Base-by-base conservation (phyloP, 2,329 filamentous ascomycete genomes). In the Cladosporium sp. region DNA sequence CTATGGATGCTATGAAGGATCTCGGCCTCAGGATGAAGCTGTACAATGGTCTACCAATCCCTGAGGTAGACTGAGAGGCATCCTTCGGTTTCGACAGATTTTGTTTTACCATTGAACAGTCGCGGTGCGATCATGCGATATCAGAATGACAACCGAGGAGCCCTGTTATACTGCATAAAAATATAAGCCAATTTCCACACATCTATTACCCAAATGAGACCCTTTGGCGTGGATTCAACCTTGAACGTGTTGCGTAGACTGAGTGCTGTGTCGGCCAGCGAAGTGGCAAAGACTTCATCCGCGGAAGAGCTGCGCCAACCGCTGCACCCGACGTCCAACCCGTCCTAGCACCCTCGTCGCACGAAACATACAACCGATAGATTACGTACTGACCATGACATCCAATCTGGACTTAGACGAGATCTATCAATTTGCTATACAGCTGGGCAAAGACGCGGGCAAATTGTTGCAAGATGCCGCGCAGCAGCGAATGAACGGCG, bases 21-120 rank as follows among this genome's bases (percentile, higher is more conserved):
- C 71, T 90, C 61, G 89, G 89, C 0, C 75, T 82, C 63, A 85
- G 81, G 66, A 84, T 92, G 74, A 89, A 86, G 78, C 79, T 94
- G 60, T 82, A 90, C 50, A 84, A 92, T 68, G 89, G 90, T 59
- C 72, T 93, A 66, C 89, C 89, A 1, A 84, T 93, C 37, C 89
- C 89, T 3, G 88, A 92, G 66, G 74, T 85, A 40, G 82, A 85
- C 70, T 85, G 55, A 50, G 30, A 20, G 9, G 30, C 9, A 34
- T 8, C 9, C 8, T 5, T 34, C 4, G 11, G 4, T 6, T 25
- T 25, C 30, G 30, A 9, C 5, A 9, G 9, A 9, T 34, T 11
- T 34, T 34, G 30, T 12, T 34, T 11, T 34, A 34, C 11, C 30
- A 25, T 25, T 6, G 6, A 25, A 3, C 25, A 25, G 3, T 25